A percentile compares a stretch with the other conserved stretches of the same genome.
These are phyloP conservation scores for Carpinus viminea DNA, from an alignment of 306 rosid species.

Conservation along the genomic window DNA sequence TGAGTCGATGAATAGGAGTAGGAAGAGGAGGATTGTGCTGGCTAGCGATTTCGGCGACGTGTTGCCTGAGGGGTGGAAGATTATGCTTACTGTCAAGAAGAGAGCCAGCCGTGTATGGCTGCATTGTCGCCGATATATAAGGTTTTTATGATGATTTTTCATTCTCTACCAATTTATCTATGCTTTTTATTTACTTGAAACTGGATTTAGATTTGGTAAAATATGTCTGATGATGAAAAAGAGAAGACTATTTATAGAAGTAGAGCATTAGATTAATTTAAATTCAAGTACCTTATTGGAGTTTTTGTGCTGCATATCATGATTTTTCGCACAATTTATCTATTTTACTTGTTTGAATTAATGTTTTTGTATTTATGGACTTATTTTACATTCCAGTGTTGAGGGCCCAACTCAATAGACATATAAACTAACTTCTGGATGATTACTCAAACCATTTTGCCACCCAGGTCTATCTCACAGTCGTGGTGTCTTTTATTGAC, in stretches of 20 bases:
- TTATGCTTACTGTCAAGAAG: constrained; percentile 54
- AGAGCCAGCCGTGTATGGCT: constrained; percentile 42
- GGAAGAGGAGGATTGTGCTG: constrained; percentile 64
- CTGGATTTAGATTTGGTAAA: not conserved
- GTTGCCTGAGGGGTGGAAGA: constrained; percentile 65
- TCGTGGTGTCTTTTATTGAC: not conserved
- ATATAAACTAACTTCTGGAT: too few relatives aligned
- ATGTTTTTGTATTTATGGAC: too few relatives aligned
- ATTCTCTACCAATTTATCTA: constrained; percentile 6
- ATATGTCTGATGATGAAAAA: not conserved
- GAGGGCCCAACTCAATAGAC: too few relatives aligned
- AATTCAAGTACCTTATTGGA: not conserved
- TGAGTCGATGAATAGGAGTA: constrained; percentile 66
- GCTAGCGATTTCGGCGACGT: constrained; percentile 45
- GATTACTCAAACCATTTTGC: too few relatives aligned
- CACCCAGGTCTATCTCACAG: too few relatives aligned
- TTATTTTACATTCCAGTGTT: too few relatives aligned
- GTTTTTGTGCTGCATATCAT: not conserved
- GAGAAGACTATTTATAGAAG: not conserved
- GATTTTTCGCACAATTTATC: not conserved
- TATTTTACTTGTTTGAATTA: not conserved
- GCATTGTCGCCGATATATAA: constrained; percentile 63
- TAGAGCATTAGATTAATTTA: not conserved
- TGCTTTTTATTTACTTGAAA: not conserved
- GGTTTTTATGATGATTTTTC: constrained; percentile 43